Conservation (phyloP, 306 rosid genomes). For the Senna tora region DNA sequence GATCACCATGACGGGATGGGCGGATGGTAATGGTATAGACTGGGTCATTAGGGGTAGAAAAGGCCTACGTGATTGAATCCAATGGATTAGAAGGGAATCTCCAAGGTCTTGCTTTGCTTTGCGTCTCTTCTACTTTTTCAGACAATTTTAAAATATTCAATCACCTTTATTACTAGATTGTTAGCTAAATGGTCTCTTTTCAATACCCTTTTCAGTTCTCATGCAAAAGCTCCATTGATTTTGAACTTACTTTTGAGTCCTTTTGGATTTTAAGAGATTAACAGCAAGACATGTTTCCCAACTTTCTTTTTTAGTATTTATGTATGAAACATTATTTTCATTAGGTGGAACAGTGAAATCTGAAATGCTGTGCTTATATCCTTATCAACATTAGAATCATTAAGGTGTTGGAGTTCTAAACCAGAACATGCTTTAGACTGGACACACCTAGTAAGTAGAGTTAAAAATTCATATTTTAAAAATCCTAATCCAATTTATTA, state of each 20-base stretch:
- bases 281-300: too few species aligned
- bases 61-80: conserved; percentile 22
- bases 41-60: conserved; percentile 36
- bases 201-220: not conserved
- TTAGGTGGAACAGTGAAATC: not conserved
- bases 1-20: conserved; percentile 30
- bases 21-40: conserved; percentile 29
- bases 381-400: not conserved
- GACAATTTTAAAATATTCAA: not conserved
- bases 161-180: conserved; percentile 1
- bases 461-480: not conserved
- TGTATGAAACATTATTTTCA: not conserved
- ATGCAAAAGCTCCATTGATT: not conserved
- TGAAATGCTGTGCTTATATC: not conserved
- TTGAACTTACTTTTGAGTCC: not conserved
- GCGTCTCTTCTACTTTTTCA: not conserved
- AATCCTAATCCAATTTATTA: not conserved
- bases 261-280: too few species aligned
- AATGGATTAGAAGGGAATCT: conserved; percentile 24
- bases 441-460: conserved; percentile 40
- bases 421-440: not conserved
- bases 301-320: too few species aligned
- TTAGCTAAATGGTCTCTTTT: not conserved
- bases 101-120: conserved; percentile 6
- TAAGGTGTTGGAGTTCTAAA: not conserved